A percentile compares a stretch with the other conserved stretches of the same genome.
Conservation (phyloP, 2,329 filamentous ascomycete genomes). For the Penicillium thymicola region DNA sequence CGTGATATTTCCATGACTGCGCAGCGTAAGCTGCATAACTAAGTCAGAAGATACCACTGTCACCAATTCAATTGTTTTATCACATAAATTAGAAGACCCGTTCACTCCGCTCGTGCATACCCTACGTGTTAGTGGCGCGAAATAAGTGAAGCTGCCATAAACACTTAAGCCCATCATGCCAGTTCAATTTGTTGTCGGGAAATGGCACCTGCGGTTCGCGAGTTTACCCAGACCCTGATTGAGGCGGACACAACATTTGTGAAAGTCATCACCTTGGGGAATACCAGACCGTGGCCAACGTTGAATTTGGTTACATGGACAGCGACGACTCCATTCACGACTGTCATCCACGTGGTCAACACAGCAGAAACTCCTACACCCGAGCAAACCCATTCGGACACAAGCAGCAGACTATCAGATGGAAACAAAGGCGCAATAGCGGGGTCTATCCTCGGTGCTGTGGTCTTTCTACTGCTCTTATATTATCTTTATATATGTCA, state of each 20-base stretch:
- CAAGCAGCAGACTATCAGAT: not conserved
- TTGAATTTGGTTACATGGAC: not conserved
- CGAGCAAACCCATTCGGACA: not conserved
- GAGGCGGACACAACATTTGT: not conserved
- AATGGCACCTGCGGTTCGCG: slow-evolving; percentile 6
- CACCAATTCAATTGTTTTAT: not conserved
- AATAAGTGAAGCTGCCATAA: not conserved
- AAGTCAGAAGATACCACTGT: not conserved
- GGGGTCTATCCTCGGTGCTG: not conserved
- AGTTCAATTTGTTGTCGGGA: not conserved
- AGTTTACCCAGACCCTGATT: not conserved
- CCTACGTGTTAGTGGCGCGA: slow-evolving; percentile 1
- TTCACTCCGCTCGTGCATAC: slow-evolving; percentile 5
- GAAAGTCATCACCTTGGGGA: not conserved
- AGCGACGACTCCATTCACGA: not conserved
- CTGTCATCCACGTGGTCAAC: not conserved
- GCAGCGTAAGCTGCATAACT: slow-evolving; percentile 6
- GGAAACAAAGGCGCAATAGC: slow-evolving; percentile 1
- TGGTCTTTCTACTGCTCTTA: not conserved
- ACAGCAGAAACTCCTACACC: not conserved
- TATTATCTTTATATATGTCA: not conserved
- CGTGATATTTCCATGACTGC: not conserved
- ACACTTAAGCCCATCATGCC: not conserved
- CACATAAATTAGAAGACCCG: not conserved
- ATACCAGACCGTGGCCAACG: not conserved